Percentiles rank a stretch among this genome's conserved stretches.
These are phyloP conservation scores for Forsythia viridissima DNA, from an alignment of 257 asterid species.

Conservation along the genomic window DNA sequence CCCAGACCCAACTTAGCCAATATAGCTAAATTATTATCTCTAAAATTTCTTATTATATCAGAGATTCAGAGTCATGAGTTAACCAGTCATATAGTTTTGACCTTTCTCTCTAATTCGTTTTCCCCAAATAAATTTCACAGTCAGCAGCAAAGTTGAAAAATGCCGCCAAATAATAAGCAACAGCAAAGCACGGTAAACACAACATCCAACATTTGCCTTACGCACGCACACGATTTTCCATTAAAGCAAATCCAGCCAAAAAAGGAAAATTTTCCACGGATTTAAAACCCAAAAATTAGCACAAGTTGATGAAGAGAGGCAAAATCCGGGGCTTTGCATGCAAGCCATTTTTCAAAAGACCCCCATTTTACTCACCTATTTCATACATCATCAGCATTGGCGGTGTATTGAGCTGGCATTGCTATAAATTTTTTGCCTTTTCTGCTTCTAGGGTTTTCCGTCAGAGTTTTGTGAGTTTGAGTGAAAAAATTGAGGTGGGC, in stretches of 20 bases:
- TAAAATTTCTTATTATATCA: too few species aligned
- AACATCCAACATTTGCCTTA: background rate
- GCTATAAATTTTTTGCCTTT: background rate
- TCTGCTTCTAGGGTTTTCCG: conserved; percentile 1
- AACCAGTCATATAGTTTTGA: background rate
- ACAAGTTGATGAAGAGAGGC: conserved; percentile 34
- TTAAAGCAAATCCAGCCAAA: background rate
- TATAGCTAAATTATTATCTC: too few species aligned
- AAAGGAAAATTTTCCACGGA: conserved; percentile 27
- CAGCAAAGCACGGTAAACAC: conserved; percentile 4
- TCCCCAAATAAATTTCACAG: background rate
- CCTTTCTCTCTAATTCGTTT: background rate
- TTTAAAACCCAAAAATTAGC: conserved; percentile 28
- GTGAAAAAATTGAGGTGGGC: background rate
- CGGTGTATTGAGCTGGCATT: conserved; percentile 14
- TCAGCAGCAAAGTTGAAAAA: background rate
- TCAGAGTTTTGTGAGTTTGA: background rate
- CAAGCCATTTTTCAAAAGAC: conserved; percentile 29
- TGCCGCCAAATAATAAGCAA: background rate
- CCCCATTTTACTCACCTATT: conserved; percentile 23
- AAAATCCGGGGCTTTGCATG: conserved; percentile 44
- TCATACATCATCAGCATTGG: conserved; percentile 20
- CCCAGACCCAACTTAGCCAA: background rate
- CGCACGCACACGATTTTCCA: conserved; percentile 7
- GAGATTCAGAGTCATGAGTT: too few species aligned